phyloP scores from a whole-genome alignment of 352 stramenopile species.

The Globisporangium canariense region DNA sequence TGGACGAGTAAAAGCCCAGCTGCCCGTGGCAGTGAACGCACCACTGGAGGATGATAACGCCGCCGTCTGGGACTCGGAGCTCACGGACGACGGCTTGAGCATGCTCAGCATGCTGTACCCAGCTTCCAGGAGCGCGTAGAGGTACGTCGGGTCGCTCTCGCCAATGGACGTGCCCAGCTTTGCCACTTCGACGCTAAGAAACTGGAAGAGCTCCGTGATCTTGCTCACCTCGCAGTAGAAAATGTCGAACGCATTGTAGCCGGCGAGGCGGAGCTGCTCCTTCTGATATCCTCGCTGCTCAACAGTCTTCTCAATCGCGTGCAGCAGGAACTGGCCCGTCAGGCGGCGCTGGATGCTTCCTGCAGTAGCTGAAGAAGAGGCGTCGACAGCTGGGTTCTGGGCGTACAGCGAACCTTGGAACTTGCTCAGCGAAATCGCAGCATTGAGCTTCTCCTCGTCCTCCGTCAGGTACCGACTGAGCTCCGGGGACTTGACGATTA shows the following conservation, averaged over 20 bases:
- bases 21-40: conserved; percentile 29
- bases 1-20: conserved; percentile 58
- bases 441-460: conserved; percentile 75
- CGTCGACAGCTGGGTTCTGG: conserved; percentile 5
- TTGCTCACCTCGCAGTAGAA: conserved; percentile 88
- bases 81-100: conserved; percentile 30
- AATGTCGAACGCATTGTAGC: conserved; percentile 85
- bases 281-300: conserved; percentile 71
- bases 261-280: conserved; percentile 72
- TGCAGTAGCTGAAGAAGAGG: background rate
- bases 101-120: conserved; percentile 72
- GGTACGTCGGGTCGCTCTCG: conserved; percentile 56
- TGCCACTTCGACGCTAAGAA: conserved; percentile 53
- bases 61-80: conserved; percentile 14
- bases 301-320: conserved; percentile 73
- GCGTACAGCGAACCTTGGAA: conserved; percentile 65
- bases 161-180: conserved; percentile 48
- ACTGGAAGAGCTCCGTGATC: conserved; percentile 60
- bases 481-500: conserved; percentile 49
- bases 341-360: conserved; percentile 34
- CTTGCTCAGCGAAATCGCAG: conserved; percentile 70
- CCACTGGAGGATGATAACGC: conserved; percentile 2
- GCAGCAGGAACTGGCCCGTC: conserved; percentile 60
- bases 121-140: conserved; percentile 61
- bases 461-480: conserved; percentile 52